Evolutionary conservation across 352 stramenopile genomes (phyloP), one percentile per base, ranked within the genome.

Genomic region (Pythium aquatile): DNA sequence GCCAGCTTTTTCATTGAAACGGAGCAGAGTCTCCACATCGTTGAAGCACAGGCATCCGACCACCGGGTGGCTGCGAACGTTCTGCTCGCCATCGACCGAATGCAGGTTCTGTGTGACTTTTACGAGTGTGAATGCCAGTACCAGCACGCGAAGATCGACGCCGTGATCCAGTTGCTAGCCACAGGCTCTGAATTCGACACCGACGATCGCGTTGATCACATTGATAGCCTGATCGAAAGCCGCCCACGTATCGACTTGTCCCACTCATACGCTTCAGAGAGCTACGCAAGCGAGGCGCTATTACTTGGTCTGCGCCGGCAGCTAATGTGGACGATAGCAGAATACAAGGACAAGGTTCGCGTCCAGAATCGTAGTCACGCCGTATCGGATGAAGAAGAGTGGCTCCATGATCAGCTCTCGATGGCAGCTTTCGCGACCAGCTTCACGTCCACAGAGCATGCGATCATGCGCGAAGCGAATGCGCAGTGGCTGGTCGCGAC

Each of bases 191-290:
- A 52, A 3, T 52, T 24, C 16, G 72, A 68, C 0, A 55, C 74
- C 32, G 61, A 70, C 8, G 20, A 58, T 26, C 7, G 35, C 2
- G 28, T 62, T 32, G 59, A 68, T 65, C 73, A 3, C 8, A 84
- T 24, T 29, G 64, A 0, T 61, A 61, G 14, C 6, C 77, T 65
- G 1, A 44, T 86, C 5, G 68, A 75, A 33, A 61, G 46, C 16
- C 69, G 75, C 1, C 70, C 79, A 6, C 56, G 79, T 7, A 54
- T 90, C 10, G 81, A 88, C 42, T 82, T 83, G 17, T 67, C 76
- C 2, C 64, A 86, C 24, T 57, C 61, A 9, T 90, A 90, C 56
- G 87, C 88, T 56, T 79, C 75, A 44, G 79, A 88, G 47, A 88
- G 79, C 42, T 88, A 83, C 33, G 70, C 71, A 3, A 51, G 61